Evolutionary conservation across 495 filamentous ascomycete genomes (phyloP).

Genomic region (Parachaetomium inaequale): DNA sequence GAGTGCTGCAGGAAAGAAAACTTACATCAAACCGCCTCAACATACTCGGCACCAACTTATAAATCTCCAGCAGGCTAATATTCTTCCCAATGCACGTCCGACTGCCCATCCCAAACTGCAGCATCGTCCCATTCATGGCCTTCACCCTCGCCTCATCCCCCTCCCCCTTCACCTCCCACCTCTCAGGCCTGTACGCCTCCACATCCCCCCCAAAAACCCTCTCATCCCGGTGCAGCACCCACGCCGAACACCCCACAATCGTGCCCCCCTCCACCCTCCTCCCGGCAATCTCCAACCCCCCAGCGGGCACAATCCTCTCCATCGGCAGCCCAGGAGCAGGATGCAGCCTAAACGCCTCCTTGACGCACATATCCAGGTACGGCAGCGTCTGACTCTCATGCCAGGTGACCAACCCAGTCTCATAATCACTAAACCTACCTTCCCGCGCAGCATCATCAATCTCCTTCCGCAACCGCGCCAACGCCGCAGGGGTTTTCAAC

Average conservation of each 20-base stretch:
- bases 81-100: slow-evolving; percentile 70
- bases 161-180: slow-evolving; percentile 47
- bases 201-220: slow-evolving; percentile 60
- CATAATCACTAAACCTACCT: slow-evolving; percentile 49
- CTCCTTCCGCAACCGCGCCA: slow-evolving; percentile 47
- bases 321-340: slow-evolving; percentile 60
- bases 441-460: slow-evolving; percentile 49
- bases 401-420: slow-evolving; percentile 57
- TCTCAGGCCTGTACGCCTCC: slow-evolving; percentile 55
- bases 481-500: slow-evolving; percentile 48
- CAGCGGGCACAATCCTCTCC: slow-evolving; percentile 60
- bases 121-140: slow-evolving; percentile 56
- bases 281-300: slow-evolving; percentile 53
- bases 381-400: slow-evolving; percentile 53
- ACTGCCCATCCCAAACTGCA: slow-evolving; percentile 60
- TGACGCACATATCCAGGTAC: slow-evolving; percentile 66
- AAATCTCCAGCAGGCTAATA: slow-evolving; percentile 71
- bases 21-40: slow-evolving; percentile 64
- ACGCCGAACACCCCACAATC: slow-evolving; percentile 60
- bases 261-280: slow-evolving; percentile 57
- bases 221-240: slow-evolving; percentile 57
- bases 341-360: slow-evolving; percentile 65
- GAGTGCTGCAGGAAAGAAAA: slow-evolving; percentile 6
- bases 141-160: slow-evolving; percentile 46
- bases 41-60: slow-evolving; percentile 72